Percentiles rank a stretch among this genome's conserved stretches.
Evolutionary conservation across 805 yeast species (phyloP).

Genomic region (Naumovozyma dairenensis): DNA sequence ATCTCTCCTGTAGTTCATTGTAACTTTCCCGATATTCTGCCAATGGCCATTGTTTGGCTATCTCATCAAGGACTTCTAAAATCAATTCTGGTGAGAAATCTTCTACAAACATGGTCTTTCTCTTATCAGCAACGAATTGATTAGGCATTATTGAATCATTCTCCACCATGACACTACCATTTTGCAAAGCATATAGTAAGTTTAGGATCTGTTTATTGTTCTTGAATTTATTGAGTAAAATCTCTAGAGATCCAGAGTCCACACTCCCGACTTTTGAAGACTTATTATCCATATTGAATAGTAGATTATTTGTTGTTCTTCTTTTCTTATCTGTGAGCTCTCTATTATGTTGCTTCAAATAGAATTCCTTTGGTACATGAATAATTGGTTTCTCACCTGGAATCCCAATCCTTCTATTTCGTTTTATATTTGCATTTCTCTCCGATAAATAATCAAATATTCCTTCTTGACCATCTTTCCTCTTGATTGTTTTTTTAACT

Average conservation of each 20-base stretch:
- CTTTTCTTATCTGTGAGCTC: constrained; percentile 12
- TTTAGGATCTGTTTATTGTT: constrained; percentile 26
- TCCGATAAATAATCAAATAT: constrained; percentile 29
- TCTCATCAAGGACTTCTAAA: constrained; percentile 22
- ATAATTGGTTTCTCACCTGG: constrained; percentile 23
- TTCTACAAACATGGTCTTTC: constrained; percentile 32
- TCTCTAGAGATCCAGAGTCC: constrained; percentile 22
- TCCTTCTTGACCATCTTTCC: constrained; percentile 43
- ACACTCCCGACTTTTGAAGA: constrained; percentile 1
- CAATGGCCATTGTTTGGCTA: constrained; percentile 30
- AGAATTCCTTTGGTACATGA: constrained; percentile 21
- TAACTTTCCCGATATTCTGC: constrained; percentile 34
- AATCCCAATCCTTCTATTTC: constrained; percentile 29
- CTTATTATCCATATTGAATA: constrained; percentile 15
- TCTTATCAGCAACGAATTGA: constrained; percentile 19
- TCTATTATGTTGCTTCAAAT: constrained; percentile 19
- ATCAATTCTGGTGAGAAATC: constrained; percentile 26
- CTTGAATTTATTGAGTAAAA: constrained; percentile 26
- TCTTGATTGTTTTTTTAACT: constrained; percentile 30
- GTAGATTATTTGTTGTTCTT: constrained; percentile 13
- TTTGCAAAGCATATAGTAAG: constrained; percentile 35
- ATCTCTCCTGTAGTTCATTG: constrained; percentile 36
- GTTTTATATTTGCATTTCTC: constrained; percentile 21
- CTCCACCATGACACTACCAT: constrained; percentile 33
- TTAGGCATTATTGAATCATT: constrained; percentile 7